Percentiles rank a stretch among this genome's conserved stretches.
phyloP scores from a whole-genome alignment of 768 basidiomycete genomes.

The Boletus speciosus region DNA sequence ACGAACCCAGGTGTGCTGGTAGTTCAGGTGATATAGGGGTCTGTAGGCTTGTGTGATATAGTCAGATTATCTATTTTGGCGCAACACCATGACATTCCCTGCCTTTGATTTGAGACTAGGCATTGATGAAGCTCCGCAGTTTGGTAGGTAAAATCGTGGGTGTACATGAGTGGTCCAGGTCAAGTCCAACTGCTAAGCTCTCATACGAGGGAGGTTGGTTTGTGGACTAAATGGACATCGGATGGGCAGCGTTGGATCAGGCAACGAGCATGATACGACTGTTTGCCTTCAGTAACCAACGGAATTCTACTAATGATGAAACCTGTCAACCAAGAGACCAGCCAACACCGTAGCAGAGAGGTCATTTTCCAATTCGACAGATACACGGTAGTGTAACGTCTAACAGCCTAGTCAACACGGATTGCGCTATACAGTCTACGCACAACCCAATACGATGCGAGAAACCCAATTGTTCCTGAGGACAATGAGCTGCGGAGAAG shows the following conservation, averaged over 20 bases:
- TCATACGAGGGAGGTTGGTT: background rate
- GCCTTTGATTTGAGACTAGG: background rate
- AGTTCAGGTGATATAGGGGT: constrained; percentile 37
- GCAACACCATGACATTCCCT: background rate
- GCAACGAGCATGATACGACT: background rate
- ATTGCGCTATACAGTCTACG: constrained; percentile 78
- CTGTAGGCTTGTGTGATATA: background rate
- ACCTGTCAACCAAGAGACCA: background rate
- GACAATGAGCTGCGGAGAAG: background rate
- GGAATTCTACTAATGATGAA: background rate
- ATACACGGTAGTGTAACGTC: constrained; percentile 8
- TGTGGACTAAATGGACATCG: background rate
- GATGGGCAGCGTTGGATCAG: background rate
- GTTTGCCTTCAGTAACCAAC: background rate
- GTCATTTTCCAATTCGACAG: constrained; percentile 6
- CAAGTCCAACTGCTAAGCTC: background rate
- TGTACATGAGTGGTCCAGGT: background rate
- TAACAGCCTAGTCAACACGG: constrained; percentile 55
- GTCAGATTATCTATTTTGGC: background rate
- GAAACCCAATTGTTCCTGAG: constrained; percentile 86
- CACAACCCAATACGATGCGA: constrained; percentile 90
- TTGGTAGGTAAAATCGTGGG: background rate
- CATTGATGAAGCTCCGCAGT: background rate
- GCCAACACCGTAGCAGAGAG: background rate
- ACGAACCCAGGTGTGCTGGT: constrained; percentile 81